Evolutionary conservation across 1,139 yeast genomes (phyloP).

Genomic region (Pichia sp.): DNA sequence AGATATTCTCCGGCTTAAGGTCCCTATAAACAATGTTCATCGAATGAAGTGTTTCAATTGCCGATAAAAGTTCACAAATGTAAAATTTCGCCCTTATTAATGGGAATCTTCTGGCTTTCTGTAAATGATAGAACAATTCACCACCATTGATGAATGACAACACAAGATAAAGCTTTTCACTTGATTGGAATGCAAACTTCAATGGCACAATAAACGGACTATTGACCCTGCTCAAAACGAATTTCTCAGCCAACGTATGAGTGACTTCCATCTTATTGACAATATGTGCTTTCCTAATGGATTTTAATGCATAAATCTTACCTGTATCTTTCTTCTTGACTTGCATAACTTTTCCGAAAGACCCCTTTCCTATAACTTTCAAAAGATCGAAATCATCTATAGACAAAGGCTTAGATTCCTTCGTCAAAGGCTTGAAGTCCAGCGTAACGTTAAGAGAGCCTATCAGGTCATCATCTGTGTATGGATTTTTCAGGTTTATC

Average conservation of each 20-base stretch:
- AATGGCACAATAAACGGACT: conserved; percentile 98
- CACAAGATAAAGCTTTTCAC: conserved; percentile 86
- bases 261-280: conserved; percentile 93
- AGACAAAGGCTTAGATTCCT: conserved; percentile 58
- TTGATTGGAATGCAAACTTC: conserved; percentile 93
- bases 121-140: conserved; percentile 91
- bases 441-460: conserved; percentile 65
- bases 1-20: conserved; percentile 90
- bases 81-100: conserved; percentile 87
- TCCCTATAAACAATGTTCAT: conserved; percentile 92
- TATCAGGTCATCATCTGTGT: conserved; percentile 32
- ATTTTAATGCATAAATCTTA: conserved; percentile 89
- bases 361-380: conserved; percentile 95
- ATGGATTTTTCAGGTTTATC: conserved; percentile 33
- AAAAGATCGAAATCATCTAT: conserved; percentile 90
- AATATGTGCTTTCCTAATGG: conserved; percentile 88
- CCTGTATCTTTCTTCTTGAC: conserved; percentile 92
- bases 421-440: conserved; percentile 63
- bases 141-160: conserved; percentile 96
- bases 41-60: conserved; percentile 86
- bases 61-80: conserved; percentile 88
- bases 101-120: conserved; percentile 84
- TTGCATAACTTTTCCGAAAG: conserved; percentile 98
- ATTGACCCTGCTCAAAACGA: conserved; percentile 86
- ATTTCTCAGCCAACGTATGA: conserved; percentile 93